Evolutionary conservation across 805 yeast genomes (phyloP).

Genomic region (Metschnikowia chrysomelidarum): DNA sequence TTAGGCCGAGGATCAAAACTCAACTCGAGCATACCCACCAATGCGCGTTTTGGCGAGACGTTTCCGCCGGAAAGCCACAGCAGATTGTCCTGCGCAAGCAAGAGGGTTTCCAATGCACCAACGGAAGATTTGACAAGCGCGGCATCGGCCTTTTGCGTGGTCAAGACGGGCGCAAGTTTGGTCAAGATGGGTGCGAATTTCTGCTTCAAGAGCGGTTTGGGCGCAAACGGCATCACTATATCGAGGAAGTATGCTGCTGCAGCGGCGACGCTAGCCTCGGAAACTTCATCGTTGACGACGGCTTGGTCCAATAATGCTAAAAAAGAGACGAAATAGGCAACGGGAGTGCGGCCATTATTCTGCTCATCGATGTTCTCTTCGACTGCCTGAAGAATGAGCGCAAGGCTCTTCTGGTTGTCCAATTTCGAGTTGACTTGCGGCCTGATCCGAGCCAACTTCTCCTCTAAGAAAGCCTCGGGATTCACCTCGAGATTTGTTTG

Average conservation of each 20-base stretch:
- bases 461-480: conserved; percentile 47
- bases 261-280: conserved; percentile 64
- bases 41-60: conserved; percentile 79
- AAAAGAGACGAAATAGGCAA: conserved; percentile 83
- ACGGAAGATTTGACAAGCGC: conserved; percentile 79
- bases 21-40: conserved; percentile 72
- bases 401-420: conserved; percentile 82
- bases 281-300: conserved; percentile 45
- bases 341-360: conserved; percentile 58
- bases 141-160: conserved; percentile 68
- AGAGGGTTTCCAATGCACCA: conserved; percentile 78
- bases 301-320: conserved; percentile 79
- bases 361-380: conserved; percentile 83
- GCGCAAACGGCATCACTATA: conserved; percentile 69
- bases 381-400: conserved; percentile 80
- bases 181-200: conserved; percentile 77
- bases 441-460: conserved; percentile 65
- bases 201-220: conserved; percentile 64
- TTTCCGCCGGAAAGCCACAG: conserved; percentile 64
- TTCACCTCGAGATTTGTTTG: conserved; percentile 38
- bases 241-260: conserved; percentile 81
- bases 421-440: conserved; percentile 73
- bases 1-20: conserved; percentile 90
- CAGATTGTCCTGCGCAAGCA: conserved; percentile 74
- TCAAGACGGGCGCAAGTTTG: conserved; percentile 76